Evolutionary conservation across 768 basidiomycete species (phyloP).

Genomic region (Lactarius quietus): DNA sequence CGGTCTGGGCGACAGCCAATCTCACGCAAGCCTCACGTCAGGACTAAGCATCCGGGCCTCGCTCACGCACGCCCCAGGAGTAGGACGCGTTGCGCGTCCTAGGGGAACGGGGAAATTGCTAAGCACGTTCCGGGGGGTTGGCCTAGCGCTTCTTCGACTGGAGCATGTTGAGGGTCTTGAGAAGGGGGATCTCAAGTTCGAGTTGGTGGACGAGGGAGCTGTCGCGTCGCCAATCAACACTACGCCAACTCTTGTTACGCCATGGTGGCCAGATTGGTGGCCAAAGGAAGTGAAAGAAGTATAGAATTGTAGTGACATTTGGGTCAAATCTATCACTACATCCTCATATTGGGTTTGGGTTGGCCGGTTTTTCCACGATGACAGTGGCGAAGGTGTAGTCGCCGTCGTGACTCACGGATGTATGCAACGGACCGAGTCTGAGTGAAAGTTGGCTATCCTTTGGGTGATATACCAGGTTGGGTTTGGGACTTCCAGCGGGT

Average conservation of each 20-base stretch:
- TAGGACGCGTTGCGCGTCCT: conserved; percentile 47
- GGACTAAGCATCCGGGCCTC: conserved; percentile 34
- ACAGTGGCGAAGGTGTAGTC: conserved; percentile 72
- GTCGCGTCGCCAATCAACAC: conserved; percentile 32
- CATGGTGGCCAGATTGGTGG: conserved; percentile 51
- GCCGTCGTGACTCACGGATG: conserved; percentile 80
- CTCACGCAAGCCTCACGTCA: conserved; percentile 8
- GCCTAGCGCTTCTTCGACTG: conserved; percentile 74
- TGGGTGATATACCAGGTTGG: conserved; percentile 37
- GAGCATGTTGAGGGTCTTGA: conserved; percentile 64
- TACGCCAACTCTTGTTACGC: conserved; percentile 43
- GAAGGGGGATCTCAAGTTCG: conserved; percentile 45
- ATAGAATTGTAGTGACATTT: background rate
- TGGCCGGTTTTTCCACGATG: conserved; percentile 43
- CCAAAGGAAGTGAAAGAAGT: conserved; percentile 35
- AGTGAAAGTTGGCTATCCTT: conserved; percentile 20
- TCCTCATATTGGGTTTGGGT: background rate
- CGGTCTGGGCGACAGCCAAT: background rate
- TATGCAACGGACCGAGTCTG: conserved; percentile 46
- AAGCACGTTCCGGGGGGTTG: conserved; percentile 53
- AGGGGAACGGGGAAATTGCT: conserved; percentile 76
- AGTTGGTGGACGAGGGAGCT: conserved; percentile 29
- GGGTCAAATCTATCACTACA: background rate
- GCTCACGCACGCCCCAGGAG: conserved; percentile 27
- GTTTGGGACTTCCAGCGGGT: conserved; percentile 35